Base-by-base conservation (phyloP, 1,284 basidiomycete species). In the Hemileia vastatrix region DNA sequence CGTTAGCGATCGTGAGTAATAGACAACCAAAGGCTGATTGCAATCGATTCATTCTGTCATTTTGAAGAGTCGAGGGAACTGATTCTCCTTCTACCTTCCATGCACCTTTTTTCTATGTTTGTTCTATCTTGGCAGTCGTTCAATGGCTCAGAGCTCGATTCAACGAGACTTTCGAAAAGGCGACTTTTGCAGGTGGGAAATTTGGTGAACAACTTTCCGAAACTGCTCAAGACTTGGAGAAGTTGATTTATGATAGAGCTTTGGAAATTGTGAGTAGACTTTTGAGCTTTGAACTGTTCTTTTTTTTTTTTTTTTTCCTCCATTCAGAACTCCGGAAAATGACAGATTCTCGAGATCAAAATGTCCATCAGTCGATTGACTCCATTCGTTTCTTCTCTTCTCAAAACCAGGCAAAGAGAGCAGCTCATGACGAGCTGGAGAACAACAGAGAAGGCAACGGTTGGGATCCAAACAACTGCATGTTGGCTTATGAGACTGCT, bases 401-500 rank as follows among this genome's bases (percentile, higher is more conserved):
- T 8, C 15, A 5, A 15, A 9, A 62, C 11, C 75, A 93, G 90
- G 93, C 91, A 64, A 86, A 91, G 5, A 87, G 86, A 2, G 92
- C 91, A 48, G 93, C 94, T 1, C 82, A 87, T 27, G 90, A 92
- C 72, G 94, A 98, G 74, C 81, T 97, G 0, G 79, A 88, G 21
- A 87, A 90, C 68, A 85, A 89, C n/a, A n/a, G n/a, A n/a, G n/a
- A n/a, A n/a, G n/a, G n/a, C n/a, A n/a, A n/a, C n/a, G n/a, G n/a
- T n/a, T n/a, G n/a, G 19, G 88, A 91, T 67, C 71, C 77, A 3
- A 60, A 73, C 31, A 85, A 88, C 69, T 95, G 92, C 73, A 87
- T 95, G 78, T 86, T 87, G 72, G 81, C 94, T 36, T 97, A 97
- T 77, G 93, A 96, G 73, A 91, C 91, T 67, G 90, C 90, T 0